Evolutionary conservation across 306 rosid genomes (phyloP).

Genomic region (Vigna mungo): DNA sequence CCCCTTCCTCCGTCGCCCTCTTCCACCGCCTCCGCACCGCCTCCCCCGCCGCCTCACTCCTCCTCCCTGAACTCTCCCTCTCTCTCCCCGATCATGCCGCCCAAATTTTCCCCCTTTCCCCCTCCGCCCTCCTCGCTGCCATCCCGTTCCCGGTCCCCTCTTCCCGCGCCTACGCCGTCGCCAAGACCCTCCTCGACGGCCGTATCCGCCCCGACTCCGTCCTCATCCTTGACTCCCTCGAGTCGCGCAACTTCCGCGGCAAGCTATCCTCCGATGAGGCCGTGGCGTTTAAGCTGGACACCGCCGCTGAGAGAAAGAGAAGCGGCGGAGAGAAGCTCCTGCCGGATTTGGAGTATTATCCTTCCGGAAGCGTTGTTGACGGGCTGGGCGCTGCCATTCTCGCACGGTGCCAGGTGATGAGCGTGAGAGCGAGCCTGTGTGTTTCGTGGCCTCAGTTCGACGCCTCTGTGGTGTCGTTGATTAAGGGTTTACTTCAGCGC

Average conservation of each 20-base stretch:
- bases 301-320: constrained; percentile 54
- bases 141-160: constrained; percentile 52
- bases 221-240: constrained; percentile 64
- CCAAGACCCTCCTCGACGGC: constrained; percentile 53
- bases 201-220: constrained; percentile 60
- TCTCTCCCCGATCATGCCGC: constrained; percentile 56
- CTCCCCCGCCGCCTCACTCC: constrained; percentile 65
- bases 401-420: constrained; percentile 64
- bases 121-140: constrained; percentile 53
- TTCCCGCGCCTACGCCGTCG: constrained; percentile 60
- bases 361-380: constrained; percentile 87
- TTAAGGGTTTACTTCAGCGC: constrained; percentile 54
- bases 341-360: constrained; percentile 59
- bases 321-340: constrained; percentile 42
- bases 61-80: constrained; percentile 72
- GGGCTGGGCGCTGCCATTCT: constrained; percentile 80
- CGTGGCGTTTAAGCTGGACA: constrained; percentile 78
- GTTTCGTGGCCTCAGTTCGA: constrained; percentile 85
- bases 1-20: constrained; percentile 67
- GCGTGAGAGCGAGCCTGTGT: constrained; percentile 67
- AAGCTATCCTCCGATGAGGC: constrained; percentile 62
- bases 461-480: constrained; percentile 50
- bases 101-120: constrained; percentile 56
- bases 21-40: constrained; percentile 52
- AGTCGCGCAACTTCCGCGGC: constrained; percentile 61